These are phyloP conservation scores for Schrenkiella parvula DNA, from an alignment of 345 rosid species.

Conservation along the genomic window DNA sequence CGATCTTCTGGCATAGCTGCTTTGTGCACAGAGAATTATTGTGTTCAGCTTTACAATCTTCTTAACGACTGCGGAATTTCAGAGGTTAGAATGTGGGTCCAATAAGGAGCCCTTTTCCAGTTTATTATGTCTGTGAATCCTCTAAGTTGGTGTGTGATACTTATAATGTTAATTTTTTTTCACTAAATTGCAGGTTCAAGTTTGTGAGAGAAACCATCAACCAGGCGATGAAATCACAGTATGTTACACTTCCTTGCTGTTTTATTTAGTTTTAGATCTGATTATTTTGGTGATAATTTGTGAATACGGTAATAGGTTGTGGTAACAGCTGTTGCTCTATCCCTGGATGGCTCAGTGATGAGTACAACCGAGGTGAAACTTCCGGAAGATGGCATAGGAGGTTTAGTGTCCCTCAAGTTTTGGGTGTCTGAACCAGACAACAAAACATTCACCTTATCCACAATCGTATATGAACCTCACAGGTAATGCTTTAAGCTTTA, in stretches of 20 bases:
- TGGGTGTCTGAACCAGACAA: conserved; percentile 59
- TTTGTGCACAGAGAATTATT: conserved; percentile 66
- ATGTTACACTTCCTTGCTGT: conserved; percentile 5
- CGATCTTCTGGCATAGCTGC: conserved; percentile 69
- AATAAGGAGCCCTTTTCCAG: not conserved
- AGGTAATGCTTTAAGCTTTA: conserved; percentile 39
- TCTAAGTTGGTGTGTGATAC: not conserved
- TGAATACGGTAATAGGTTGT: conserved; percentile 45
- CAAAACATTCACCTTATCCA: conserved; percentile 65
- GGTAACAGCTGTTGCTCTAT: conserved; percentile 74
- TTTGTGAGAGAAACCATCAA: conserved; percentile 96
- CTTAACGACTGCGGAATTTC: conserved; percentile 74
- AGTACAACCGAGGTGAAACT: conserved; percentile 80
- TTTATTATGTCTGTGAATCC: not conserved
- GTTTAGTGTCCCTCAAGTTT: conserved; percentile 80
- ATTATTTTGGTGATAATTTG: conserved; percentile 13
- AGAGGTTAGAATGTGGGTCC: conserved; percentile 51
- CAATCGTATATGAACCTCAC: conserved; percentile 93
- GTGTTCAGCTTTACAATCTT: conserved; percentile 82
- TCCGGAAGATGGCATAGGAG: conserved; percentile 87
- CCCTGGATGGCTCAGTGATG: conserved; percentile 78
- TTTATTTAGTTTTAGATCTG: not conserved
- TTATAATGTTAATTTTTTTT: not conserved
- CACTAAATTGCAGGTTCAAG: conserved; percentile 85
- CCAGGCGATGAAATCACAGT: conserved; percentile 92